Evolutionary conservation across 495 filamentous ascomycete genomes (phyloP).

Genomic region (Daldinia caldariorum): DNA sequence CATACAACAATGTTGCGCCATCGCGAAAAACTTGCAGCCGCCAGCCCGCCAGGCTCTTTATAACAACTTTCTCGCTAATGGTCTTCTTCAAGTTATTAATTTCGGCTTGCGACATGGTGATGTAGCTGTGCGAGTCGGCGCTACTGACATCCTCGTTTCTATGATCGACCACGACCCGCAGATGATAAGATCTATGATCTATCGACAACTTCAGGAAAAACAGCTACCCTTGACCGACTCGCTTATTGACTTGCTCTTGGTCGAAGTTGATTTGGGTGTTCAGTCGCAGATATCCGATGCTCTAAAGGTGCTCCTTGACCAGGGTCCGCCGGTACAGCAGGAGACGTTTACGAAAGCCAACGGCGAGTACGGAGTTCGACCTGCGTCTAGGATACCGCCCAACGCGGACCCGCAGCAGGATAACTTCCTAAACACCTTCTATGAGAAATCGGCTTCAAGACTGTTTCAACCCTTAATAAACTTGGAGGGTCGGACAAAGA

Average conservation of each 20-base stretch:
- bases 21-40: slow-evolving; percentile 92
- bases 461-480: slow-evolving; percentile 89
- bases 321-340: slow-evolving; percentile 65
- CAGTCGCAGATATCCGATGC: slow-evolving; percentile 97
- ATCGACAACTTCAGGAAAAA: slow-evolving; percentile 88
- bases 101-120: slow-evolving; percentile 88
- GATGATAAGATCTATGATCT: slow-evolving; percentile 92
- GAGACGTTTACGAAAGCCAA: slow-evolving; percentile 74
- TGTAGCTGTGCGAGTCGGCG: slow-evolving; percentile 86
- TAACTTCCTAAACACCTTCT: slow-evolving; percentile 84
- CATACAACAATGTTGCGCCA: slow-evolving; percentile 94
- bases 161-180: slow-evolving; percentile 95
- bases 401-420: slow-evolving; percentile 79
- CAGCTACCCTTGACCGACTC: slow-evolving; percentile 90
- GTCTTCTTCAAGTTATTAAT: slow-evolving; percentile 88
- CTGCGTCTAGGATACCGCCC: slow-evolving; percentile 54
- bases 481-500: slow-evolving; percentile 70
- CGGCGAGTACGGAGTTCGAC: slow-evolving; percentile 73
- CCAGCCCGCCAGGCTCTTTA: slow-evolving; percentile 83
- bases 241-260: slow-evolving; percentile 88
- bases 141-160: slow-evolving; percentile 91
- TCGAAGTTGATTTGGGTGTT: slow-evolving; percentile 91
- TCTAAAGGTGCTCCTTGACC: slow-evolving; percentile 92
- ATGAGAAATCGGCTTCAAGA: slow-evolving; percentile 85
- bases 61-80: slow-evolving; percentile 86